Evolutionary conservation across 345 rosid genomes (phyloP), one percentile per base, ranked within the genome.

Genomic region (Hirschfeldia incana): DNA sequence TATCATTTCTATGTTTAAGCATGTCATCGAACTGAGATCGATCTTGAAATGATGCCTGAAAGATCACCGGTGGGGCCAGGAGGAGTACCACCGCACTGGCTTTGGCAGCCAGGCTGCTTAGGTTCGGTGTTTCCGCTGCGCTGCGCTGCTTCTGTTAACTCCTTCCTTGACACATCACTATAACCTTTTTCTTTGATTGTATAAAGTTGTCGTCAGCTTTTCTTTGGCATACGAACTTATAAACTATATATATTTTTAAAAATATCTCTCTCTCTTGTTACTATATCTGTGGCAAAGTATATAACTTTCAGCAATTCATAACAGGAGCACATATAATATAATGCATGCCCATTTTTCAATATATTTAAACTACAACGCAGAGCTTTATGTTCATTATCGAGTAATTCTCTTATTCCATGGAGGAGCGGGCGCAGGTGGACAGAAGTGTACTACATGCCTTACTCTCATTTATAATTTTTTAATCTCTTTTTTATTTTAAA

Each of bases 1-100:
- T 82, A 34, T 86, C 87, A 65, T 86, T 86, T 1, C 89, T 85
- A 62, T 89, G 87, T 76, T 85, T 89, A 27, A 89, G 62, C 73
- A 89, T 84, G 3, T 84, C 83, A 5, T 88, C 77, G 36, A 85
- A 88, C 33, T 77, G 81, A 55, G 84, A 61, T n/a, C n/a, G n/a
- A n/a, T 4, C 79, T 82, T 61, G 84, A 17, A 39, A 82, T 78
- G 62, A 78, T 77, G n/a, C 36, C 49, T 3, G 75, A 57, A 53
- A 82, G 63, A 53, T 68, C 82, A 0, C 80, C 76, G 11, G 49
- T 0, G 32, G 75, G 71, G 1, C 58, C 60, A 55, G 76, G 59
- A 65, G 77, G 72, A 65, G 74, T 55, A 28, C 81, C 70, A 1
- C 70, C 81, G 65, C 92, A 87, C 72, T 89, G 91, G 74, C 93